phyloP scores from a whole-genome alignment of 495 filamentous ascomycete genomes.

The Annulohypoxylon bovei region DNA sequence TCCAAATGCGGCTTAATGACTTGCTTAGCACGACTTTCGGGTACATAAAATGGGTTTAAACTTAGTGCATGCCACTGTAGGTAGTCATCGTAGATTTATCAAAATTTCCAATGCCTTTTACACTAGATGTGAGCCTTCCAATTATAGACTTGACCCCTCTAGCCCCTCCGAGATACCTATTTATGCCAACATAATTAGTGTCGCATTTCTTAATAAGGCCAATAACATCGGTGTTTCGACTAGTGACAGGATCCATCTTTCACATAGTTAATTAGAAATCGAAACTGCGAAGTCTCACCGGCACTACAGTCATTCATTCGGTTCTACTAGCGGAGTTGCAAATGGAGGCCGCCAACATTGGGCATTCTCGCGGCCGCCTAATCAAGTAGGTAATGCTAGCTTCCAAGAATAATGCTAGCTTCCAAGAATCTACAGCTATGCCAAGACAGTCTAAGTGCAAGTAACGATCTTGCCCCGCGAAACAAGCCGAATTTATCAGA shows the following conservation, averaged over 20 bases:
- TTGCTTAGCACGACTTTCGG: no score
- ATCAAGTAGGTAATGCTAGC: slow-evolving; percentile 3
- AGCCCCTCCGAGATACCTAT: background rate
- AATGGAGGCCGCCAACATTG: background rate
- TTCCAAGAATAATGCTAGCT: no score
- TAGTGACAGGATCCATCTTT: background rate
- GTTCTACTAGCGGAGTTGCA: background rate
- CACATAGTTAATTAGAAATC: background rate
- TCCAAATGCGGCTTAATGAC: no score
- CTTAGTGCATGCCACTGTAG: no score
- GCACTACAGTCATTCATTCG: background rate
- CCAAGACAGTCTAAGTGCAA: slow-evolving; percentile 2
- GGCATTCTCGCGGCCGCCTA: background rate
- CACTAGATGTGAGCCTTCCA: background rate
- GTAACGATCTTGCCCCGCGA: background rate
- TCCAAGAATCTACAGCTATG: background rate
- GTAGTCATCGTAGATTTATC: background rate
- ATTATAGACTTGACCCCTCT: no score
- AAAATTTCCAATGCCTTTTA: background rate
- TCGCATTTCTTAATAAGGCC: background rate
- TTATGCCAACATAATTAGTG: background rate
- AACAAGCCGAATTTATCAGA: background rate
- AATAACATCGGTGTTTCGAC: background rate
- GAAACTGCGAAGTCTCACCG: background rate
- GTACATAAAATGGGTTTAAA: no score